These are phyloP conservation scores for Pseudogymnoascus sp. DNA, from an alignment of 2,329 filamentous ascomycete genomes.

Conservation along the genomic window DNA sequence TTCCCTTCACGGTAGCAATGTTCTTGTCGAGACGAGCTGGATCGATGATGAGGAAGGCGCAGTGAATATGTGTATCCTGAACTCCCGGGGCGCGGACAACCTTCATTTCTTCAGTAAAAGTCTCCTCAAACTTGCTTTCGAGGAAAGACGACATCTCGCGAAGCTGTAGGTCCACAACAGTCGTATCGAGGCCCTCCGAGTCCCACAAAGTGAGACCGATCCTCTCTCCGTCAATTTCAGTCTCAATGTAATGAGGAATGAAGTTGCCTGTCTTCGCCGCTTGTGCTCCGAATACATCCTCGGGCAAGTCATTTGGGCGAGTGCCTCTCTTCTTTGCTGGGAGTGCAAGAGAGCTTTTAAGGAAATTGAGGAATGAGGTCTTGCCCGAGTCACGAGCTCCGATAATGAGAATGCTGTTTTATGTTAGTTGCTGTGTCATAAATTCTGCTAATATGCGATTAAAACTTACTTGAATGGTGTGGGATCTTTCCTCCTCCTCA, in stretches of 20 bases:
- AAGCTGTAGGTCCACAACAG: slow-evolving; percentile 87
- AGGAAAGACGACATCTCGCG: slow-evolving; percentile 86
- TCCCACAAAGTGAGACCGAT: slow-evolving; percentile 95
- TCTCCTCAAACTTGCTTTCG: slow-evolving; percentile 98
- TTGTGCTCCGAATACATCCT: slow-evolving; percentile 48
- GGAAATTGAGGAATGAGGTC: slow-evolving; percentile 93
- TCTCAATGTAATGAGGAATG: slow-evolving; percentile 83
- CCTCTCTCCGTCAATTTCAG: slow-evolving; percentile 86
- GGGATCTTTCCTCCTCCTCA: slow-evolving; percentile 91
- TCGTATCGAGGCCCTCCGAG: slow-evolving; percentile 90
- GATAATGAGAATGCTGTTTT: slow-evolving; percentile 73
- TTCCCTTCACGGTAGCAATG: slow-evolving; percentile 57
- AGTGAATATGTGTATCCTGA: slow-evolving; percentile 95
- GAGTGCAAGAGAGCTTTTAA: slow-evolving; percentile 76
- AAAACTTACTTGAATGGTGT: slow-evolving; percentile 91
- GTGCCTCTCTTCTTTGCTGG: slow-evolving; percentile 65
- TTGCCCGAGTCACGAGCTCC: slow-evolving; percentile 85
- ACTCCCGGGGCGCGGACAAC: slow-evolving; percentile 87
- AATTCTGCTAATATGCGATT: neutral
- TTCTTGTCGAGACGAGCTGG: slow-evolving; percentile 79
- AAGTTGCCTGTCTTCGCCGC: slow-evolving; percentile 53
- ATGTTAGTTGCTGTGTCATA: slow-evolving; percentile 18
- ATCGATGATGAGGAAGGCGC: slow-evolving; percentile 86
- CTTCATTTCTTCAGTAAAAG: slow-evolving; percentile 95
- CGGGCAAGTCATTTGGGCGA: slow-evolving; percentile 28